Evolutionary conservation across 2,329 filamentous ascomycete genomes (phyloP).

Genomic region (Ophiostoma triangulosporum): DNA sequence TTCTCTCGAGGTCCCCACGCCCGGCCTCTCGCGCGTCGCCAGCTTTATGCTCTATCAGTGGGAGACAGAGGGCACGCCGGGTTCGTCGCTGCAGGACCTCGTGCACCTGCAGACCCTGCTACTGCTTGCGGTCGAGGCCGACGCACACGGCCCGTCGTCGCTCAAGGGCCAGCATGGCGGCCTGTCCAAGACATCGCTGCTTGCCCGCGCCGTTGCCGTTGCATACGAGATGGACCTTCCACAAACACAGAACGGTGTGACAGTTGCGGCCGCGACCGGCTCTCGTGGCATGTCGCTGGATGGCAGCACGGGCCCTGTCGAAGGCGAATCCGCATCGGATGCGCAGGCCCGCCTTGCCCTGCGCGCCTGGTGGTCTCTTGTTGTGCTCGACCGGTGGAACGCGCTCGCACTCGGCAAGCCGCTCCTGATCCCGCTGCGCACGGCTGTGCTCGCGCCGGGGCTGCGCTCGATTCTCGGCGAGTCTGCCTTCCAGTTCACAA

Average conservation of each 20-base stretch:
- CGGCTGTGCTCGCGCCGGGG: conserved; percentile 44
- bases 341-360: conserved; percentile 47
- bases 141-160: conserved; percentile 36
- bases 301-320: conserved; percentile 39
- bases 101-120: conserved; percentile 55
- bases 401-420: conserved; percentile 53
- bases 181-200: conserved; percentile 37
- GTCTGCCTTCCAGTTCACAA: conserved; percentile 47
- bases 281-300: not conserved
- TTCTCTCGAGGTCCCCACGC: conserved; percentile 27
- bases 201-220: conserved; percentile 52
- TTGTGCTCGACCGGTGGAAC: conserved; percentile 61
- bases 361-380: conserved; percentile 58
- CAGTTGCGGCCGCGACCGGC: conserved; percentile 29
- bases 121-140: conserved; percentile 52
- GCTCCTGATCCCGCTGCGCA: conserved; percentile 47
- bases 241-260: conserved; percentile 24
- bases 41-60: conserved; percentile 37
- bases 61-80: conserved; percentile 30
- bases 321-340: conserved; percentile 24
- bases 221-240: conserved; percentile 54
- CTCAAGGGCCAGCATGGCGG: conserved; percentile 28
- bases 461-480: conserved; percentile 49
- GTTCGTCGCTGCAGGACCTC: conserved; percentile 30
- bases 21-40: conserved; percentile 25